Base-by-base conservation (phyloP, 192 early-diverging fungal genomes). In the Oehlia diaphana region DNA sequence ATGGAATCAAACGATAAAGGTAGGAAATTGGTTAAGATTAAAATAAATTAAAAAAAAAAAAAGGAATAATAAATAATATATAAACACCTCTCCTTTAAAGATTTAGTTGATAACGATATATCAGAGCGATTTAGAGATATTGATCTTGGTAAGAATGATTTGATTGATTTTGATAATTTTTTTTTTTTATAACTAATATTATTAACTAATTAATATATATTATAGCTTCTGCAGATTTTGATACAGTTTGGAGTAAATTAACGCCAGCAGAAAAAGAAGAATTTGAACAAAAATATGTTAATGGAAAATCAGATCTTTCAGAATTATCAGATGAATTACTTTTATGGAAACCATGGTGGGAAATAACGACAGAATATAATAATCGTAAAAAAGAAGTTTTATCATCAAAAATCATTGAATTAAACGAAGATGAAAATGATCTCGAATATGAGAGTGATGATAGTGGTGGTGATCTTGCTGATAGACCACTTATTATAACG, bases 211-310 rank as follows among this genome's bases (percentile, higher is more conserved):
- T 31, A 31, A 2, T 80, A 81, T 28, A 47, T 74, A 62, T 84
- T 28, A 66, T 85, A 68, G 87, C 88, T 2, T 64, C 79, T 3
- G 84, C 86, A 19, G 80, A 85, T 23, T 65, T 87, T 10, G 84
- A 88, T 16, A 74, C 77, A 19, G 84, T 92, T 14, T 88, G 89
- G 85, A 78, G 73, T 37, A 82, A 76, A 61, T 72, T 92, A 16
- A 89, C 82, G 26, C 75, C 77, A 21, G 72, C 80, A 31, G 90
- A 92, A 80, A 80, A 82, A 19, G 79, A 72, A 10, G 84, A 89
- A 61, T 91, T 92, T 68, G 81, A 86, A 75, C 81, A 80, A 37
- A 80, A 79, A 79, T 71, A 71, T 79, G 0, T 62, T 42, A 26
- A 62, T 37, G 68, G 69, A 28, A 79, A 37, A 79, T 12, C 28